Evolutionary conservation across 2,329 filamentous ascomycete species (phyloP), one percentile per base, ranked within the genome.

Genomic region (Mycosphaerella sp.): DNA sequence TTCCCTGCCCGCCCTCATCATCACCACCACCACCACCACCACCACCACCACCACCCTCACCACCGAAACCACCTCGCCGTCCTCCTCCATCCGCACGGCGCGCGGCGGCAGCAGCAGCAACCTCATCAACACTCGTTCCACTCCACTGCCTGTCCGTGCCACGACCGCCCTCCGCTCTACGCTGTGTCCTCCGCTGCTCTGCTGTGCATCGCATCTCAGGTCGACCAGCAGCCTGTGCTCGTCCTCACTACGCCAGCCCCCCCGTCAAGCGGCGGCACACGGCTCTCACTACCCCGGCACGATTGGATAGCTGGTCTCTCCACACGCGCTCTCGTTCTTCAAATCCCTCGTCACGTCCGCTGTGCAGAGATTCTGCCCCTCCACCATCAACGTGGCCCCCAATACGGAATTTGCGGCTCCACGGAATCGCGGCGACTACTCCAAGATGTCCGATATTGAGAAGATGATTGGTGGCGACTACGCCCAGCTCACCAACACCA

Each of bases 401-500:
- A 36, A 54, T 32, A 45, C 41, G 52, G 50, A 54, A 53, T 46
- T 59, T 62, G 60, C 59, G 57, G 58, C 59, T n/a, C 58, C 43
- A 39, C 49, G 55, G 39, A 59, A 69, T 60, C 66, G 67, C 58
- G 63, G 64, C 55, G 58, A 62, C 45, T 69, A 69, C 64, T 57
- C 59, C 62, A 70, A 66, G 57, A 71, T 72, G 68, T 68, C 67
- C 14, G 75, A 77, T 59, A 68, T 76, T n/a, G 74, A 77, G 62
- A 77, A 77, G 62, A 72, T 71, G 58, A 67, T 68, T 43, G 66
- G 65, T 21, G 65, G 64, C 47, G 73, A 74, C 53, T 75, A 74
- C 62, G 75, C 76, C 44, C 78, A 84, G 60, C 72, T 86, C 21
- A 71, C 74, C 43, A 90, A 90, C 70, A 78, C 78, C 12, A 79